Conservation (phyloP, 768 basidiomycete genomes). For the Russula abietina region DNA sequence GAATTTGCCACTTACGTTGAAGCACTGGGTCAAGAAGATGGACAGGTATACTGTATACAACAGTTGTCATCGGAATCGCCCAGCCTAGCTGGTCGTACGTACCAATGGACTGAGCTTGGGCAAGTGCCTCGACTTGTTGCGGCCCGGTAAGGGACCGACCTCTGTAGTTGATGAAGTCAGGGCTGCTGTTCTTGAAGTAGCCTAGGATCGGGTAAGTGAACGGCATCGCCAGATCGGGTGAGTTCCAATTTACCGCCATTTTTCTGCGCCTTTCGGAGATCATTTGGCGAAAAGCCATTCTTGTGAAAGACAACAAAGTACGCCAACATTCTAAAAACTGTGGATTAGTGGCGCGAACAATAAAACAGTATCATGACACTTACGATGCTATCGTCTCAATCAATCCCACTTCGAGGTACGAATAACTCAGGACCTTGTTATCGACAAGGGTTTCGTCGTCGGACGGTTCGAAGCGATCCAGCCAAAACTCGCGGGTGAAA, state of each 20-base stretch:
- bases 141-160: conserved; percentile 42
- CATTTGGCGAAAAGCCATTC: conserved; percentile 53
- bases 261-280: conserved; percentile 48
- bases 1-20: conserved; percentile 43
- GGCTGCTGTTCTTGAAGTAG: conserved; percentile 45
- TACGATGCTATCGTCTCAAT: conserved; percentile 55
- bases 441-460: conserved; percentile 61
- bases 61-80: background rate
- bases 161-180: conserved; percentile 49
- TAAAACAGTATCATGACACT: conserved; percentile 27
- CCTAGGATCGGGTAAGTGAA: conserved; percentile 28
- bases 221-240: background rate
- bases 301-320: conserved; percentile 65
- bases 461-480: conserved; percentile 45
- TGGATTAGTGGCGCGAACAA: background rate
- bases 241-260: conserved; percentile 7
- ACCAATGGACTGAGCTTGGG: conserved; percentile 58
- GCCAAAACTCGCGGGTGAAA: conserved; percentile 56
- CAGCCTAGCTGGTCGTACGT: conserved; percentile 13
- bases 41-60: conserved; percentile 46
- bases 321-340: conserved; percentile 41
- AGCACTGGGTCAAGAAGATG: conserved; percentile 62
- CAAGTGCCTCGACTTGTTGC: conserved; percentile 53
- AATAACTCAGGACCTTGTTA: conserved; percentile 53
- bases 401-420: conserved; percentile 59